phyloP scores from a whole-genome alignment of 1,284 basidiomycete genomes.

The Gomphus bonarii region DNA sequence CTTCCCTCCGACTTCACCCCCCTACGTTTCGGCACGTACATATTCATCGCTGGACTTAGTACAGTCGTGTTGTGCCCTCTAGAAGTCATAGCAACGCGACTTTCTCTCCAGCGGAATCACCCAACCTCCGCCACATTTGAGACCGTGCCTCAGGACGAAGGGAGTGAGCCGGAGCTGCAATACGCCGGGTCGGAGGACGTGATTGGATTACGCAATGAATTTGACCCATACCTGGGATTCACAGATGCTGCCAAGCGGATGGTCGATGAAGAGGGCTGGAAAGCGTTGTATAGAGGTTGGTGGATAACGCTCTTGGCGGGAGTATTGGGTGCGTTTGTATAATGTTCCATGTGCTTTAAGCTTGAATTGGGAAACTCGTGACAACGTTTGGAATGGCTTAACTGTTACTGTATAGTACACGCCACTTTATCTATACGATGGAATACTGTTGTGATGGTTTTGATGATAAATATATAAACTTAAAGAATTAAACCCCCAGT shows the following conservation, averaged over 20 bases:
- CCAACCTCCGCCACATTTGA: constrained; percentile 55
- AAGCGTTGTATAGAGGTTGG: constrained; percentile 77
- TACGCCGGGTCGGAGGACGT: constrained; percentile 81
- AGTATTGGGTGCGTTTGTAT: constrained; percentile 41
- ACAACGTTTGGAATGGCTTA: not conserved
- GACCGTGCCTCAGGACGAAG: constrained; percentile 60
- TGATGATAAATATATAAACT: not conserved
- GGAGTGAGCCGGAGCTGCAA: constrained; percentile 52
- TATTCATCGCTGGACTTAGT: constrained; percentile 49
- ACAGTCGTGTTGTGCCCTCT: constrained; percentile 65
- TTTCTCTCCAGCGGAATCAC: constrained; percentile 80
- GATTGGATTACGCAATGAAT: constrained; percentile 76
- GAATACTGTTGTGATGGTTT: not conserved
- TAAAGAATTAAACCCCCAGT: too few relatives aligned
- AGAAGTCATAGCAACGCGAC: constrained; percentile 72
- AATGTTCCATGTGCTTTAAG: not conserved
- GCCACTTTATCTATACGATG: not conserved
- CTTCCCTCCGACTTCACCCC: constrained; percentile 13
- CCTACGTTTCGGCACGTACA: constrained; percentile 45
- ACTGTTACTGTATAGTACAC: not conserved
- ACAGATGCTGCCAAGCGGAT: constrained; percentile 73
- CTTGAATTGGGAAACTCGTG: not conserved
- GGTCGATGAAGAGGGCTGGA: constrained; percentile 74
- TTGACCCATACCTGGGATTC: constrained; percentile 77
- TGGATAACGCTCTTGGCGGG: constrained; percentile 73